These are phyloP conservation scores for Globisporangium alternatum DNA, from an alignment of 352 stramenopile species.

Conservation along the genomic window DNA sequence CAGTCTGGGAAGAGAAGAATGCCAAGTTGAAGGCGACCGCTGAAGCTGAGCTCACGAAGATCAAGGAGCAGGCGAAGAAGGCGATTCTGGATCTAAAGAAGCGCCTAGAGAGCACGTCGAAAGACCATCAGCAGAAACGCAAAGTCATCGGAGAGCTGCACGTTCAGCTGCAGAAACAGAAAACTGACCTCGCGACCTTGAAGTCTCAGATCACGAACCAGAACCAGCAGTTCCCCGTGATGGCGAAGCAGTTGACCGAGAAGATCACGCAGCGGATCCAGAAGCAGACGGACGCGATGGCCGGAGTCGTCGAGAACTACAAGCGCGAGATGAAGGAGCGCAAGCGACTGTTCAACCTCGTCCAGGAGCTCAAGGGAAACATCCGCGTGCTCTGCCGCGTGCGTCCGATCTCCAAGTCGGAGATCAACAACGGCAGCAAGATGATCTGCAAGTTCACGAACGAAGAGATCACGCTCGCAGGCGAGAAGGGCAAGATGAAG, in stretches of 20 bases:
- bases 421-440: conserved; percentile 70
- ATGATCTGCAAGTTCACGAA: conserved; percentile 80
- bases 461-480: conserved; percentile 74
- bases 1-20: conserved; percentile 60
- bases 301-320: conserved; percentile 87
- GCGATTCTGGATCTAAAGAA: conserved; percentile 83
- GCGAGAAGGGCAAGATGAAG: conserved; percentile 86
- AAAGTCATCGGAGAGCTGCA: conserved; percentile 37
- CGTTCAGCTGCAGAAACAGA: conserved; percentile 53
- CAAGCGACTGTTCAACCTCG: conserved; percentile 93
- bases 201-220: conserved; percentile 52
- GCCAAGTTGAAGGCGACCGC: conserved; percentile 76
- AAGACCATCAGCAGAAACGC: conserved; percentile 58
- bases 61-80: conserved; percentile 88
- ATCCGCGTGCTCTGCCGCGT: conserved; percentile 97
- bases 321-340: conserved; percentile 86
- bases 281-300: conserved; percentile 76
- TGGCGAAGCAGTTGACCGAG: conserved; percentile 67
- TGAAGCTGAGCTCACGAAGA: conserved; percentile 73
- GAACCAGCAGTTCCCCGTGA: conserved; percentile 52
- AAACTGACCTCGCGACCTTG: conserved; percentile 41
- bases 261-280: conserved; percentile 71
- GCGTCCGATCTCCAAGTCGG: conserved; percentile 87
- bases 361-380: conserved; percentile 96
- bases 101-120: conserved; percentile 58